A percentile compares a stretch with the other conserved stretches of the same genome.
These are phyloP conservation scores for Trichothecium sympodiale DNA, from an alignment of 2,329 filamentous ascomycete species.

Conservation along the genomic window DNA sequence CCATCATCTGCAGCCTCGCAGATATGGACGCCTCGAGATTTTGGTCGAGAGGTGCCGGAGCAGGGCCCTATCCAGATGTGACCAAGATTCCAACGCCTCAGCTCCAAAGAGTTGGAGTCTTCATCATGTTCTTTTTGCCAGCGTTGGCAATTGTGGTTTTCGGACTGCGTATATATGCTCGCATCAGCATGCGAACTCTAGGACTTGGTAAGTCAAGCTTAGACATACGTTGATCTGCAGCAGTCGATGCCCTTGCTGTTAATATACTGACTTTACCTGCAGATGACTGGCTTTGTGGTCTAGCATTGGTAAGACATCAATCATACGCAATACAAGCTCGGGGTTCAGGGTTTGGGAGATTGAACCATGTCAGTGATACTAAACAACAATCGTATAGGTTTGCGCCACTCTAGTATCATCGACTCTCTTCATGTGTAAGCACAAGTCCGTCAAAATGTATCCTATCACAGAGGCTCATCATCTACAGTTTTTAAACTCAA, in stretches of 20 bases:
- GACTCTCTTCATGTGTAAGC: constrained; percentile 15
- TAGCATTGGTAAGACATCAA: constrained; percentile 11
- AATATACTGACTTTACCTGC: neutral
- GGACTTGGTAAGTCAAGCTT: constrained; percentile 12
- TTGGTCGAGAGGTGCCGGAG: neutral
- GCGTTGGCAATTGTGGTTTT: constrained; percentile 12
- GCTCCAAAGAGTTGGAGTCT: constrained; percentile 13
- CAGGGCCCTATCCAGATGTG: constrained; percentile 9
- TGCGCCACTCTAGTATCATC: constrained; percentile 9
- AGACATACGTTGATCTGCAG: too few species aligned
- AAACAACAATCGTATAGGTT: constrained; percentile 4
- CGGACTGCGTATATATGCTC: constrained; percentile 11
- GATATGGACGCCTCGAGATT: constrained; percentile 1
- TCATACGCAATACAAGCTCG: constrained; percentile 2
- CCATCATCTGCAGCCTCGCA: too few species aligned
- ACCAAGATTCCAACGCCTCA: constrained; percentile 15
- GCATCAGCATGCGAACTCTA: constrained; percentile 13
- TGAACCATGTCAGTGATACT: too few species aligned
- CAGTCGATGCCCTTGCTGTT: too few species aligned
- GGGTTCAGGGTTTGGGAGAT: constrained; percentile 1
- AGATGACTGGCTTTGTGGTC: constrained; percentile 16
- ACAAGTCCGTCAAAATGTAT: neutral
- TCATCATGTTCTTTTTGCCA: constrained; percentile 18
- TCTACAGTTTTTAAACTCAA: constrained; percentile 15
- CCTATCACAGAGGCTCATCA: constrained; percentile 1